A percentile compares a stretch with the other conserved stretches of the same genome.
These are phyloP conservation scores for Sporothrix schenckii DNA, from an alignment of 2,329 filamentous ascomycete genomes.

Conservation along the genomic window DNA sequence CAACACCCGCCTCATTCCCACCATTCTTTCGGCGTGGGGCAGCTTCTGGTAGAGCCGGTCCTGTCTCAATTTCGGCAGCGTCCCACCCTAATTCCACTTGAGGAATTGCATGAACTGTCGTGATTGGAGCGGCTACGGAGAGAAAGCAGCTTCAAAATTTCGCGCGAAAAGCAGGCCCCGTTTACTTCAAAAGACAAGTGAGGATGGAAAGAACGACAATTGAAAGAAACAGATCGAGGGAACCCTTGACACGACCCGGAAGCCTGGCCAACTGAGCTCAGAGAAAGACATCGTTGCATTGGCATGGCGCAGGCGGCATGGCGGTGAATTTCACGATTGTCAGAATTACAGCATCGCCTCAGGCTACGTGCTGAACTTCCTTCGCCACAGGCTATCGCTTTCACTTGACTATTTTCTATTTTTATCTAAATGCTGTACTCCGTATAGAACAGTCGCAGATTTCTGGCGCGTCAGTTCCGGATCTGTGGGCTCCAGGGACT, in stretches of 20 bases:
- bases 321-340: not conserved
- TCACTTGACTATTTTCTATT: constrained; percentile 30
- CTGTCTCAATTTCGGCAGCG: constrained; percentile 48
- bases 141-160: not conserved
- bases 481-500: not conserved
- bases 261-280: not conserved
- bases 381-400: not conserved
- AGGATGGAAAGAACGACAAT: no score
- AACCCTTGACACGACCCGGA: not conserved
- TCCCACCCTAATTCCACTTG: constrained; percentile 46
- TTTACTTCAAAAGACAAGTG: not conserved
- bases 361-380: constrained; percentile 11
- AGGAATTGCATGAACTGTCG: constrained; percentile 44
- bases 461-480: not conserved
- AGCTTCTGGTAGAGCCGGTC: constrained; percentile 38
- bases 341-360: not conserved
- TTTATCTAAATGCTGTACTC: constrained; percentile 30
- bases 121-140: constrained; percentile 30
- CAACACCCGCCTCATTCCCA: constrained; percentile 5
- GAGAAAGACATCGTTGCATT: not conserved
- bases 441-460: constrained; percentile 18
- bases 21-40: constrained; percentile 35
- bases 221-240: not conserved
- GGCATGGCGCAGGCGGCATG: constrained; percentile 17
- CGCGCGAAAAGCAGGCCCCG: constrained; percentile 9